A percentile compares a stretch with the other conserved stretches of the same genome.
Conservation (phyloP, 208 protist genomes). For the Herpetomonas muscarum region DNA sequence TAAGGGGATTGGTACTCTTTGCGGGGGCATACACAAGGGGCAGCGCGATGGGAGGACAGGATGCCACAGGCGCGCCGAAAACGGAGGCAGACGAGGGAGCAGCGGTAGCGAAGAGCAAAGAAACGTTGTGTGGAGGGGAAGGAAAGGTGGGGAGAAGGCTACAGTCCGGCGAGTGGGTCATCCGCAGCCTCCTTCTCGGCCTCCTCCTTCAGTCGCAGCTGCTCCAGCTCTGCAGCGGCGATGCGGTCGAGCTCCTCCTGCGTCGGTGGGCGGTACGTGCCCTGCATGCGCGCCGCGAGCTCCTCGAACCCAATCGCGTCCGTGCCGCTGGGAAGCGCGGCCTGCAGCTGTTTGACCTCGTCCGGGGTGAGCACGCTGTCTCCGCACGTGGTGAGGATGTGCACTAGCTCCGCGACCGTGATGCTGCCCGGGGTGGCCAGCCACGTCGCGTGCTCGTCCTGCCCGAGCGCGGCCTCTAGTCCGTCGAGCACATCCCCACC, state of each 20-base stretch:
- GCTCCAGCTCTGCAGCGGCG: conserved; percentile 37
- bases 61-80: no score
- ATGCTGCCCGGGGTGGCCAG: conserved; percentile 17
- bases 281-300: conserved; percentile 75
- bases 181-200: conserved; percentile 29
- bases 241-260: conserved; percentile 65
- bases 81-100: neutral
- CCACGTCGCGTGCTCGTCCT: neutral
- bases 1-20: no score
- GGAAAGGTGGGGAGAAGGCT: neutral
- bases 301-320: conserved; percentile 43
- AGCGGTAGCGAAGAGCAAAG: neutral
- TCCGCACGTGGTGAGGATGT: conserved; percentile 74
- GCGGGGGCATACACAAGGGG: no score
- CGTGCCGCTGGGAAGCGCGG: conserved; percentile 41
- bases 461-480: neutral
- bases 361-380: conserved; percentile 76
- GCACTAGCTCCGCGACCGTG: conserved; percentile 43
- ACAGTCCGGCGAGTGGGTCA: conserved; percentile 42
- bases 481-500: neutral
- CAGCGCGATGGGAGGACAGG: no score
- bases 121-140: neutral
- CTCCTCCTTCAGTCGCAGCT: conserved; percentile 37
- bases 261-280: conserved; percentile 74
- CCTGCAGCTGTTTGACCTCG: conserved; percentile 64